A percentile compares a stretch with the other conserved stretches of the same genome.
These are phyloP conservation scores for Jamesozyma jinghongensis DNA, from an alignment of 805 yeast species.

Conservation along the genomic window DNA sequence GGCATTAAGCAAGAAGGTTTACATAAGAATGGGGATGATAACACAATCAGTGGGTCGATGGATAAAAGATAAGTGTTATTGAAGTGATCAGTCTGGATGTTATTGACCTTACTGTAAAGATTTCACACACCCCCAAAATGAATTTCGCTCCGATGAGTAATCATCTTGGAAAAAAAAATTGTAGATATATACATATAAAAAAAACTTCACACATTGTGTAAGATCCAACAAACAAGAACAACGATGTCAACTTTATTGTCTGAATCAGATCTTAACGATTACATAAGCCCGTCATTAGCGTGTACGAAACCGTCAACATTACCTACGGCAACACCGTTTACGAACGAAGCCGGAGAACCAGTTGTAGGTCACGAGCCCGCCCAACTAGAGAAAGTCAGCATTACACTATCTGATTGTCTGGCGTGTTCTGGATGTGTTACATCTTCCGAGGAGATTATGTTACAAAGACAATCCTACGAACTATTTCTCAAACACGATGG, in stretches of 20 bases:
- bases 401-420: constrained; percentile 82
- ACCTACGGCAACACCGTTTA: constrained; percentile 28
- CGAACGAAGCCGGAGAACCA: constrained; percentile 21
- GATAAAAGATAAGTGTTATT: too few relatives aligned
- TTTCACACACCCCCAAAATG: too few relatives aligned
- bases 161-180: too few relatives aligned
- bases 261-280: constrained; percentile 88
- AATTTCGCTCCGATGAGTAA: too few relatives aligned
- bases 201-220: too few relatives aligned
- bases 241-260: constrained; percentile 52
- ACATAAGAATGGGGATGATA: too few relatives aligned
- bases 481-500: constrained; percentile 45
- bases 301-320: constrained; percentile 65
- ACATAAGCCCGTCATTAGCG: constrained; percentile 88
- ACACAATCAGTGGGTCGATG: too few relatives aligned
- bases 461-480: constrained; percentile 82
- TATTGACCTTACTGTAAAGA: too few relatives aligned
- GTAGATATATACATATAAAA: too few relatives aligned
- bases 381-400: constrained; percentile 68
- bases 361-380: constrained; percentile 50
- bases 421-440: constrained; percentile 98
- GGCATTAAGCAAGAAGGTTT: too few relatives aligned
- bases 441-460: constrained; percentile 89
- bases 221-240: too few relatives aligned
- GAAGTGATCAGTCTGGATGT: too few relatives aligned